A percentile compares a stretch with the other conserved stretches of the same genome.
Evolutionary conservation across 495 filamentous ascomycete genomes (phyloP).

Genomic region (Aspergillus ellipticus): DNA sequence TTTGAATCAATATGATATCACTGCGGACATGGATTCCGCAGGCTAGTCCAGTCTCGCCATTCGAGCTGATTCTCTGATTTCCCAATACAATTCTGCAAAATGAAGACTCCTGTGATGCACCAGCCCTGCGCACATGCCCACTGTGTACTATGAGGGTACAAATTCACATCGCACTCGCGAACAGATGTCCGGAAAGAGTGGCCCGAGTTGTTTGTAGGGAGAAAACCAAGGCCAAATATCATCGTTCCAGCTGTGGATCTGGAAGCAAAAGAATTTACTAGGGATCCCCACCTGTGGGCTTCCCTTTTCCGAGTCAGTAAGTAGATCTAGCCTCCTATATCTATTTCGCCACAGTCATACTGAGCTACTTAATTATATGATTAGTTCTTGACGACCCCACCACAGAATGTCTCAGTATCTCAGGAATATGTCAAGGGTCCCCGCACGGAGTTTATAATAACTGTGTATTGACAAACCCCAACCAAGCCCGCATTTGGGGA

Average conservation of each 20-base stretch:
- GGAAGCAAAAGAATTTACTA: conserved; percentile 1
- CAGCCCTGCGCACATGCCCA: no score
- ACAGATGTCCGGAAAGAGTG: no score
- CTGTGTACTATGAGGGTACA: no score
- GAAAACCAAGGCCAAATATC: no score
- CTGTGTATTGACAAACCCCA: background rate
- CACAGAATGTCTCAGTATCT: background rate
- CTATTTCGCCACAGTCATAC: background rate
- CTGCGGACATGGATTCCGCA: no score
- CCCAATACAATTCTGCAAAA: no score
- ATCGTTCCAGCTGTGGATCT: background rate
- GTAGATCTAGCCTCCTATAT: background rate
- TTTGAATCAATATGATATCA: no score
- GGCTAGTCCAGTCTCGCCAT: no score
- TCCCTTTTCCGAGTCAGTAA: background rate
- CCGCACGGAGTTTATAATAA: background rate
- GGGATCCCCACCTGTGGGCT: background rate
- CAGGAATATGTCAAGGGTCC: background rate
- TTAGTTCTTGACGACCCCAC: conserved; percentile 1
- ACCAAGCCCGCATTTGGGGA: background rate
- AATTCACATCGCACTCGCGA: no score
- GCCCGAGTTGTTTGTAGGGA: no score
- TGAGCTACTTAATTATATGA: background rate
- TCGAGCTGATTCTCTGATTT: no score
- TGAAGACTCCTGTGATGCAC: no score